Conservation (phyloP, 139 green algal genomes). For the Asterochloris sp. region DNA sequence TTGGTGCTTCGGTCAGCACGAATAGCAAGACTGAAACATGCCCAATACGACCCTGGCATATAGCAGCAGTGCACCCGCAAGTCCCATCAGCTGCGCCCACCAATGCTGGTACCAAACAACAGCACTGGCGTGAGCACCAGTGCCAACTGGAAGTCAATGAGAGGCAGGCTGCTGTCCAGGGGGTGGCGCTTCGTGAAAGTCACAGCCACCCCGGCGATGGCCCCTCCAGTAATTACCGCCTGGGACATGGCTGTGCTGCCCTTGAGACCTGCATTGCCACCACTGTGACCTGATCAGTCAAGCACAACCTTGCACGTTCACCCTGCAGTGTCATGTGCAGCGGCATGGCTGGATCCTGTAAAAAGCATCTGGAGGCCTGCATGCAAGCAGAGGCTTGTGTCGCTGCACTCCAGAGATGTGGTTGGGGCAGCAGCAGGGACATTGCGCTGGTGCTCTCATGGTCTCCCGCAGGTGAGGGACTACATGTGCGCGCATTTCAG, state of each 20-base stretch:
- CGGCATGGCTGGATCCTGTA: no score
- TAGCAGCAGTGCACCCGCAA: no score
- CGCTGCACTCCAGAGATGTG: not conserved
- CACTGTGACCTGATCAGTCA: not conserved
- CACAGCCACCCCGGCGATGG: slow-evolving; percentile 23
- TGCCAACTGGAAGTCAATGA: slow-evolving; percentile 39
- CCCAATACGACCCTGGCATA: no score
- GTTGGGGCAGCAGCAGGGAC: no score
- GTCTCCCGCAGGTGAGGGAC: no score
- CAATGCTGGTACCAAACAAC: slow-evolving; percentile 37
- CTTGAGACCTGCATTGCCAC: slow-evolving; percentile 33
- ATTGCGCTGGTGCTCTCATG: no score
- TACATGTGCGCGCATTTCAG: no score
- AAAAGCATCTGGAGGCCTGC: no score
- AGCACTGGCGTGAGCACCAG: slow-evolving; percentile 36
- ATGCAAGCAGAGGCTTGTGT: not conserved
- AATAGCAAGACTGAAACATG: not conserved
- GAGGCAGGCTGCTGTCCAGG: slow-evolving; percentile 5
- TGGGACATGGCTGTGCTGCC: slow-evolving; percentile 36
- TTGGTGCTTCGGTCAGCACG: no score
- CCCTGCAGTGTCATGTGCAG: no score
- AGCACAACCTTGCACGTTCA: no score
- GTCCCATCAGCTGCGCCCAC: not conserved
- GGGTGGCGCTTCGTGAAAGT: slow-evolving; percentile 24
- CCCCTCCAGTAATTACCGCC: slow-evolving; percentile 39